Percentiles rank a stretch among this genome's conserved stretches.
phyloP scores from a whole-genome alignment of 805 yeast genomes.

The Wickerhamomyces silvicola region DNA sequence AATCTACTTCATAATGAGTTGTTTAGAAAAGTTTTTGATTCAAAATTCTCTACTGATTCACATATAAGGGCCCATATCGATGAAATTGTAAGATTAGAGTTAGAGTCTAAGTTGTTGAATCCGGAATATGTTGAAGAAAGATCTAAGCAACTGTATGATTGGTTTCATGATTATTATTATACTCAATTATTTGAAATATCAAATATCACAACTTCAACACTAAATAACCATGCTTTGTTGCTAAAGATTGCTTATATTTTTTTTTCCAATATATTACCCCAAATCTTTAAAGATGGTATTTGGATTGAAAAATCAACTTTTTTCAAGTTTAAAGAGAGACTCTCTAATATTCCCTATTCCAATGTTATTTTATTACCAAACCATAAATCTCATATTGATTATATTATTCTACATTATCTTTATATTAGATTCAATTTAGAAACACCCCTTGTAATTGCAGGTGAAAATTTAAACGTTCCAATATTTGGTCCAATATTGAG shows the following conservation, averaged over 20 bases:
- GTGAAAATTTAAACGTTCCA: constrained; percentile 20
- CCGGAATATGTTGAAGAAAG: constrained; percentile 2
- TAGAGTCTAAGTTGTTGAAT: constrained; percentile 8
- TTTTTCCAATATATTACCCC: constrained; percentile 10
- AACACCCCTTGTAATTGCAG: constrained; percentile 20
- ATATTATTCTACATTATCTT: constrained; percentile 16
- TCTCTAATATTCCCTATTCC: not conserved
- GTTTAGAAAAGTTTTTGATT: constrained; percentile 1
- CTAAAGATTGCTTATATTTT: constrained; percentile 13
- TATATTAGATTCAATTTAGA: constrained; percentile 13
- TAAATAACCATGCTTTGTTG: constrained; percentile 5
- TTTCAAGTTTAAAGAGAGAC: constrained; percentile 6
- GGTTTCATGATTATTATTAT: constrained; percentile 13
- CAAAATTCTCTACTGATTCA: constrained; percentile 6
- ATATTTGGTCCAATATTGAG: constrained; percentile 14
- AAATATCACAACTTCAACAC: constrained; percentile 11
- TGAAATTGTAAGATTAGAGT: constrained; percentile 6
- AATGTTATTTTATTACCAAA: constrained; percentile 14
- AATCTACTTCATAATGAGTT: not conserved
- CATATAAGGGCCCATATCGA: constrained; percentile 8
- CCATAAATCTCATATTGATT: constrained; percentile 19
- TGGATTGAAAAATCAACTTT: constrained; percentile 15
- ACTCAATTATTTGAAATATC: constrained; percentile 5
- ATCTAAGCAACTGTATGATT: constrained; percentile 6
- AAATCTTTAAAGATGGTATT: constrained; percentile 19